phyloP scores from a whole-genome alignment of 176 grass and related monocot genomes.

The Areca catechu region DNA sequence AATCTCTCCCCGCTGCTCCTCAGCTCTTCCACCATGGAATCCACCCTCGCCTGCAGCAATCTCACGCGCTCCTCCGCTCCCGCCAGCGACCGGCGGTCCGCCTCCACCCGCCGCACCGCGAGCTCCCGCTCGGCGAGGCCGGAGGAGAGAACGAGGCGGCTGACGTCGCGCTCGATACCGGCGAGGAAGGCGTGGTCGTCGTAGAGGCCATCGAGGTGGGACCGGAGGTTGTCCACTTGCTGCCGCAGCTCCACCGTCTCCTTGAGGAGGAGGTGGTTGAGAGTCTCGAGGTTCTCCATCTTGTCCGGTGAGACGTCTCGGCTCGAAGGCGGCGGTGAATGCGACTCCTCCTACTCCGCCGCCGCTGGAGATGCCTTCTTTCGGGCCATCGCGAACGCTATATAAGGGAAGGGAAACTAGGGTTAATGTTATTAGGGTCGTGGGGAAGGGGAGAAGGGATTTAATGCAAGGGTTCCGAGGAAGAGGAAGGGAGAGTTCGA shows the following conservation, averaged over 20 bases:
- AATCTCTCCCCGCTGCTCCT: neutral
- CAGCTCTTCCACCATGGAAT: neutral
- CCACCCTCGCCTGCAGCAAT: neutral
- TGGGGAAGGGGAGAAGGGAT: too few relatives aligned
- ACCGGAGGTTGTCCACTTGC: conserved; percentile 31
- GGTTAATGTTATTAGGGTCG: too few relatives aligned
- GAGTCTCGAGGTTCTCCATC: conserved; percentile 39
- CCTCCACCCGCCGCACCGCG: neutral
- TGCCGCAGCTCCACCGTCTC: conserved; percentile 45
- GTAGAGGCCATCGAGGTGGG: conserved; percentile 36
- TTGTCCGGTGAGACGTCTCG: neutral
- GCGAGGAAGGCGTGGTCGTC: conserved; percentile 25
- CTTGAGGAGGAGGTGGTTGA: conserved; percentile 52
- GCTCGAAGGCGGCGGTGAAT: neutral
- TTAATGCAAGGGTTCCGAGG: too few relatives aligned
- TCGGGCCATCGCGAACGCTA: too few relatives aligned
- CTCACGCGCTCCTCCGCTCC: too few relatives aligned
- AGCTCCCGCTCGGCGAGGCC: conserved; percentile 19
- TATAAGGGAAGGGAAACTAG: too few relatives aligned
- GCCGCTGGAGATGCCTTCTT: too few relatives aligned
- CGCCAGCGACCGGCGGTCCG: too few relatives aligned
- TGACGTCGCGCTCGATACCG: conserved; percentile 27
- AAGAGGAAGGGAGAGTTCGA: too few relatives aligned
- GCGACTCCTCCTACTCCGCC: too few relatives aligned
- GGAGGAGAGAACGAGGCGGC: conserved; percentile 22